phyloP scores from a whole-genome alignment of 805 yeast genomes.

The Hanseniaspora hatyaiensis region DNA sequence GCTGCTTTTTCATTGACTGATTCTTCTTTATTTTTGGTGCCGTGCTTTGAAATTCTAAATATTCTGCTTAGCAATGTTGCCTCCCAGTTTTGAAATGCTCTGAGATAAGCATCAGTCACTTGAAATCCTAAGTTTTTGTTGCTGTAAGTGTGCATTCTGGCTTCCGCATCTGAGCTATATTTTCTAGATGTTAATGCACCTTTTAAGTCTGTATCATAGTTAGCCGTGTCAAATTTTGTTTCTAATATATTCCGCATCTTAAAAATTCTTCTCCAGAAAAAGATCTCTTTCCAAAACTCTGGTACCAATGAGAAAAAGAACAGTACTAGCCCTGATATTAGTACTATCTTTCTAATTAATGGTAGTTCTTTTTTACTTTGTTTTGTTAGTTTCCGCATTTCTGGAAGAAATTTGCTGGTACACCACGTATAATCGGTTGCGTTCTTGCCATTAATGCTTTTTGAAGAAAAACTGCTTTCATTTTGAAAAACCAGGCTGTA shows the following conservation, averaged over 20 bases:
- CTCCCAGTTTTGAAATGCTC: conserved; percentile 20
- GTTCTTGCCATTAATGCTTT: neutral
- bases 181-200: neutral
- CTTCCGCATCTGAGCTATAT: no score
- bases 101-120: conserved; percentile 22
- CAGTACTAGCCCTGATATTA: conserved; percentile 31
- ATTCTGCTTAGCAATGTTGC: neutral
- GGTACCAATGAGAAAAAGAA: conserved; percentile 37
- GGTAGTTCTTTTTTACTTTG: conserved; percentile 28
- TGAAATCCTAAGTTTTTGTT: neutral
- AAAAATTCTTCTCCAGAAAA: conserved; percentile 39
- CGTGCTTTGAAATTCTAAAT: no score
- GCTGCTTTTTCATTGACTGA: neutral
- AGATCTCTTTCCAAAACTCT: conserved; percentile 35
- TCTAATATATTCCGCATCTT: conserved; percentile 24
- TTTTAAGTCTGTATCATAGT: neutral
- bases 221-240: neutral
- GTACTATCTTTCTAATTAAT: conserved; percentile 31
- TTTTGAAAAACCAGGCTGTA: neutral
- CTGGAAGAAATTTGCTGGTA: conserved; percentile 28
- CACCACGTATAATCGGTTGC: conserved; percentile 26
- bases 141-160: neutral
- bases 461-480: neutral
- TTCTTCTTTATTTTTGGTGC: neutral
- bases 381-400: conserved; percentile 33